Evolutionary conservation across 2,329 filamentous ascomycete genomes (phyloP), one percentile per base, ranked within the genome.

Genomic region (Phoma sp.): DNA sequence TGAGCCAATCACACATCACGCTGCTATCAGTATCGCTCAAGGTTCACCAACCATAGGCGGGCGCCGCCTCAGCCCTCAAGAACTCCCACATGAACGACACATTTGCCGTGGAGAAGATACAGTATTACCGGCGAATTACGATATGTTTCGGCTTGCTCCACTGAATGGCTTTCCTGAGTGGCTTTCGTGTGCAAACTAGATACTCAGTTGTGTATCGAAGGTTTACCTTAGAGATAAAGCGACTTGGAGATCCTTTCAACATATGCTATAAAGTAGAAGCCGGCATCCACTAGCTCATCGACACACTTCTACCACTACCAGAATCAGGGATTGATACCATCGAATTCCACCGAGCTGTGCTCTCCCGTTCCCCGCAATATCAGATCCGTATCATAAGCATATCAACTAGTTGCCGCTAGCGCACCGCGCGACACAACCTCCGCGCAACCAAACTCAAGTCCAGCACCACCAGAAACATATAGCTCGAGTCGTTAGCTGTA

Each of bases 111-210:
- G 62, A 72, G 60, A 67, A 60, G 35, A 48, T 55, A 62, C 43
- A 44, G 55, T 53, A 35, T 50, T 65, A 36, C 43, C 68, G 68
- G 68, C 67, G 63, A 52, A 47, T 60, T 60, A 69, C 69, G 64
- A 68, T 58, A 55, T 58, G 45, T 52, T 41, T 69, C 69, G 69
- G 70, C 67, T 62, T 61, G 54, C 66, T 73, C 71, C 68, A 69
- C 54, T 58, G 32, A 38, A 52, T 58, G 57, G 58, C 60, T 57
- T 38, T 36, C 47, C 51, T 37, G 36, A 59, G 59, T 56, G 45
- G 57, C 37, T 54, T 60, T 62, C 60, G 53, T 55, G 40, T 36
- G 41, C 29, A 47, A 59, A 54, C 61, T 69, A 67, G 60, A 58
- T 63, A 52, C n/a, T 56, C 60, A 62, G 62, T 65, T 65, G 64